Base-by-base conservation (phyloP, 1,284 basidiomycete species). In the Ganoderma sp. region DNA sequence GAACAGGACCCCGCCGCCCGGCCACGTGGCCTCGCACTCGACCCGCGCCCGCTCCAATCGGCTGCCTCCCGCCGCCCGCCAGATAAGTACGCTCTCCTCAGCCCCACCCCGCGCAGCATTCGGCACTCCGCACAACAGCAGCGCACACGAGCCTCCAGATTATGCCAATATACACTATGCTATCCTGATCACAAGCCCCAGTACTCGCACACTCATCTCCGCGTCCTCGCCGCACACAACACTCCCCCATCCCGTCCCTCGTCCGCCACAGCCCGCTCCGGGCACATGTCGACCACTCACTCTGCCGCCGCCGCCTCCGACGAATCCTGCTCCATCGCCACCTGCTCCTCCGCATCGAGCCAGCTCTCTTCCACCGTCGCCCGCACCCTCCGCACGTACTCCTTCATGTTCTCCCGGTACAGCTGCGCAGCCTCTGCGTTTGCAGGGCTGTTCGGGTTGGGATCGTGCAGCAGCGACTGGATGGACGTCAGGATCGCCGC, bases 401-500 rank as follows among this genome's bases (percentile, higher is more conserved):
- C 97, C 83, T 98, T 99, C 92, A 98, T 97, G 78, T 99, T 99
- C 80, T 99, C 97, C 67, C 97, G 84, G 78, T 98, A 99, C 70
- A 99, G 81, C 79, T 95, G 94, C 1, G 97, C 97, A 0, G 97
- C 97, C 82, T 99, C 97, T 1, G 96, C 96, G 77, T 99, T 99
- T 1, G 97, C 97, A 6, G 97, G 97, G 78, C 95, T 97, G 77
- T 96, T 96, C 0, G 97, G 97, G 80, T 99, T 99, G 12, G 97
- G 97, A 80, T 99, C 97, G 78, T 99, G 97, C 71, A 99, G 83
- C 66, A 99, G 82, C 80, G 92, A 95, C 80, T 99, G 97, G 72
- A 99, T 97, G 72, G 91, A 94, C 1, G 97, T 99, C 73, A 99
- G 85, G 79, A 99, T 99, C 22, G 97, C 97, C 9, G 97, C 96